These are phyloP conservation scores for Candida ovalis DNA, from an alignment of 805 yeast genomes.

Conservation along the genomic window DNA sequence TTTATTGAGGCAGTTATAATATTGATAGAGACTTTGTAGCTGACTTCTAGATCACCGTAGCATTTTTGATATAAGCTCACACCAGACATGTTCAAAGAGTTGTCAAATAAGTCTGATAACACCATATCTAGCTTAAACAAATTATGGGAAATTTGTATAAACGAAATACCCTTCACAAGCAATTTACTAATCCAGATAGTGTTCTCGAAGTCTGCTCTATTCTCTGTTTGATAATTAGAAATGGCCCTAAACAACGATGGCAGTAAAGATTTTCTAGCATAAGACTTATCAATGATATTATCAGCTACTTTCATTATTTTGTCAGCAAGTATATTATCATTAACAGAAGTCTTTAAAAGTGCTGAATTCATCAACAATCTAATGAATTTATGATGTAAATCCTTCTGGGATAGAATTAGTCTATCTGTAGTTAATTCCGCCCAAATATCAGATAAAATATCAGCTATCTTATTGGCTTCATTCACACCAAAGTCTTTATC, in stretches of 20 bases:
- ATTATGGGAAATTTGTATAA: slow-evolving; percentile 52
- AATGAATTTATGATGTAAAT: slow-evolving; percentile 56
- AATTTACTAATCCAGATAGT: slow-evolving; percentile 49
- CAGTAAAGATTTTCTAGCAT: slow-evolving; percentile 63
- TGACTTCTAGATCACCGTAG: slow-evolving; percentile 58
- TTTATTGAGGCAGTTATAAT: slow-evolving; percentile 40
- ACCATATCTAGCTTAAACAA: slow-evolving; percentile 58
- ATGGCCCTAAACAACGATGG: slow-evolving; percentile 53
- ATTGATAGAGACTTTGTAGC: slow-evolving; percentile 48
- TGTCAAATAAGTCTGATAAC: slow-evolving; percentile 51
- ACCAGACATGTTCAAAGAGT: slow-evolving; percentile 32
- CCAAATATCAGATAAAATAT: slow-evolving; percentile 51
- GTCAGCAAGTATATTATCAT: slow-evolving; percentile 26
- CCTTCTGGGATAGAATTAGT: slow-evolving; percentile 60
- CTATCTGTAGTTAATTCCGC: slow-evolving; percentile 51
- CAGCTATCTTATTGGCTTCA: slow-evolving; percentile 25
- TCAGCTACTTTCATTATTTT: slow-evolving; percentile 34
- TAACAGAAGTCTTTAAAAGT: slow-evolving; percentile 37
- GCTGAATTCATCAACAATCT: slow-evolving; percentile 41
- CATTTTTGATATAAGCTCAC: slow-evolving; percentile 40
- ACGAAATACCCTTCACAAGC: slow-evolving; percentile 41
- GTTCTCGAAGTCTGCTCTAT: slow-evolving; percentile 34
- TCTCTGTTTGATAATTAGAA: slow-evolving; percentile 38
- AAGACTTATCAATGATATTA: slow-evolving; percentile 45
- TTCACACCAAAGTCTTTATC: slow-evolving; percentile 8